A percentile compares a stretch with the other conserved stretches of the same genome.
Evolutionary conservation across 257 asterid species (phyloP).

Genomic region (Petrea volubilis): DNA sequence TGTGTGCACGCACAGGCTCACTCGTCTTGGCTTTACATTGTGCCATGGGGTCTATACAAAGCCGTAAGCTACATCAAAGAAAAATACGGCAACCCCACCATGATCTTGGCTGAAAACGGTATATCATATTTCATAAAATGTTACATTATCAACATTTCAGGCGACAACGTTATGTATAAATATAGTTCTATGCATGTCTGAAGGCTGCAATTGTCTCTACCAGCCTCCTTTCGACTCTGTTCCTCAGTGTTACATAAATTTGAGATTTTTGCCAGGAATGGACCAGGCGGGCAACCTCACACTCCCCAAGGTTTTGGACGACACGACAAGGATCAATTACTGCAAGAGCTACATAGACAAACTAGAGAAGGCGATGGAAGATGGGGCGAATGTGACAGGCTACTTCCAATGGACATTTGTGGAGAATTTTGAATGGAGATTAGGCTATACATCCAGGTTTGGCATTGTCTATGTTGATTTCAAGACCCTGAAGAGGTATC

Average conservation of each 20-base stretch:
- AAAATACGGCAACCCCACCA: too few species aligned
- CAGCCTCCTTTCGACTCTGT: too few species aligned
- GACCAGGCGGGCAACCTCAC: slow-evolving; percentile 78
- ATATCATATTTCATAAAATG: too few species aligned
- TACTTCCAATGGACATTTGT: slow-evolving; percentile 91
- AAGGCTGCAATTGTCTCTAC: too few species aligned
- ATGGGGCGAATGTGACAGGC: slow-evolving; percentile 80
- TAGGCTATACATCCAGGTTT: slow-evolving; percentile 87
- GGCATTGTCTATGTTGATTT: slow-evolving; percentile 81
- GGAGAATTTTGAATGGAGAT: slow-evolving; percentile 90
- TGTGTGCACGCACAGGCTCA: slow-evolving; percentile 54
- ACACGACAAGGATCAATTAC: slow-evolving; percentile 54
- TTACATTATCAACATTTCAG: too few species aligned
- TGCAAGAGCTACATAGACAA: slow-evolving; percentile 64
- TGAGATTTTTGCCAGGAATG: slow-evolving; percentile 62
- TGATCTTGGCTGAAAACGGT: slow-evolving; percentile 91
- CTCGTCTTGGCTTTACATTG: slow-evolving; percentile 86
- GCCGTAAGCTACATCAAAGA: too few species aligned
- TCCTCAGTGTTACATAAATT: neutral
- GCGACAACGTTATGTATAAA: too few species aligned
- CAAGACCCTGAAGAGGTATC: slow-evolving; percentile 76
- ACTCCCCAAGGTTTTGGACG: too few species aligned
- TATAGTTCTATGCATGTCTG: too few species aligned
- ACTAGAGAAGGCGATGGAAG: slow-evolving; percentile 68
- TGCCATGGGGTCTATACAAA: too few species aligned